Evolutionary conservation across 1,284 basidiomycete species (phyloP).

Genomic region (Irpex sp.): DNA sequence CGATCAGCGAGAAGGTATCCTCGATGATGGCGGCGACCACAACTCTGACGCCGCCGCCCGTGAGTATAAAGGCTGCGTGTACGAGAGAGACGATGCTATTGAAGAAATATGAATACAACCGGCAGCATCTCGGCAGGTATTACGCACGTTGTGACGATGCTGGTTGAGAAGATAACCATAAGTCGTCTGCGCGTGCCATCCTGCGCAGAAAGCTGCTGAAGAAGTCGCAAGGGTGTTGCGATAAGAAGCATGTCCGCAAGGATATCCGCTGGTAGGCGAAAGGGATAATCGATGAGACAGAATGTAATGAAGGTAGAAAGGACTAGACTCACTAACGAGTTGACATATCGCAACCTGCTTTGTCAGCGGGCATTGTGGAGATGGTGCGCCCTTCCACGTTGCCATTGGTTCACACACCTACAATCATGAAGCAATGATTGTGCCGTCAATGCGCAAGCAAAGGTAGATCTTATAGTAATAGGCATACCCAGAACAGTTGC

Average conservation of each 20-base stretch:
- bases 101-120: background rate
- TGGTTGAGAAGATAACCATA: constrained; percentile 37
- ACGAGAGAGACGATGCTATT: constrained; percentile 34
- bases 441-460: background rate
- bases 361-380: constrained; percentile 35
- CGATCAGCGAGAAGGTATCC: constrained; percentile 35
- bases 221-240: constrained; percentile 31
- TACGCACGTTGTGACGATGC: constrained; percentile 21
- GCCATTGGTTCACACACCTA: constrained; percentile 32
- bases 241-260: constrained; percentile 35
- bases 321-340: constrained; percentile 31
- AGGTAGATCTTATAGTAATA: background rate
- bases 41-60: constrained; percentile 27
- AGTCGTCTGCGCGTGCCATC: constrained; percentile 32
- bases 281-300: background rate
- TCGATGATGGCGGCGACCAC: constrained; percentile 38
- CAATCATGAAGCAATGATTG: background rate
- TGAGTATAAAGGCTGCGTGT: constrained; percentile 35
- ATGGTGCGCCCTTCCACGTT: constrained; percentile 31
- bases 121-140: background rate
- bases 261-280: constrained; percentile 30
- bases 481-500: constrained; percentile 33
- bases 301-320: background rate
- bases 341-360: constrained; percentile 36
- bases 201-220: constrained; percentile 26